phyloP scores from a whole-genome alignment of 768 basidiomycete genomes.

The Rhizopogon roseolus region DNA sequence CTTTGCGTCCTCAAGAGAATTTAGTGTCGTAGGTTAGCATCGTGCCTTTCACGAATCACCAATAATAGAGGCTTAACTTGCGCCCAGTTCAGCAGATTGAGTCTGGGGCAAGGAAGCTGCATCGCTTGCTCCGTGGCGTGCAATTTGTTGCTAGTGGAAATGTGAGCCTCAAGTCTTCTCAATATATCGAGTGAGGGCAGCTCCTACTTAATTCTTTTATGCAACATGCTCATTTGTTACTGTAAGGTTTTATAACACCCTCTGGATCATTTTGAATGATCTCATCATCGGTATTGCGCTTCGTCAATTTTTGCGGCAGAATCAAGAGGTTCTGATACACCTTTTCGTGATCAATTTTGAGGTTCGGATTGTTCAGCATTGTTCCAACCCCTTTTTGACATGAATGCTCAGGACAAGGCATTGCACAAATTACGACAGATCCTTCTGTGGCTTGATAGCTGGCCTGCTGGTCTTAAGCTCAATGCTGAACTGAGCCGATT shows the following conservation, averaged over 20 bases:
- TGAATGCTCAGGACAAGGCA: slow-evolving; percentile 11
- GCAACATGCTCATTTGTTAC: neutral
- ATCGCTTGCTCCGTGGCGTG: slow-evolving; percentile 33
- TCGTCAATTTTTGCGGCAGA: slow-evolving; percentile 67
- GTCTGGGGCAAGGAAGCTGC: slow-evolving; percentile 45
- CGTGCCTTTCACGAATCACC: neutral
- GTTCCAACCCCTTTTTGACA: neutral
- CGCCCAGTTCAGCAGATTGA: slow-evolving; percentile 55
- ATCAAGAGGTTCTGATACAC: slow-evolving; percentile 43
- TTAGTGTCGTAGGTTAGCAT: slow-evolving; percentile 22
- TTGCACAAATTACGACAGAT: slow-evolving; percentile 39
- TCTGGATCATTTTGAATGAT: slow-evolving; percentile 92
- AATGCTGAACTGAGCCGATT: slow-evolving; percentile 91
- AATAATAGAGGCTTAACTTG: neutral
- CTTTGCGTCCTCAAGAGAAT: slow-evolving; percentile 11
- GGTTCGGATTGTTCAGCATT: slow-evolving; percentile 26
- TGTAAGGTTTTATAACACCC: slow-evolving; percentile 79
- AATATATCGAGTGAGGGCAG: slow-evolving; percentile 61
- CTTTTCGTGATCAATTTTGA: slow-evolving; percentile 32
- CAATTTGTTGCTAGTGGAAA: slow-evolving; percentile 31
- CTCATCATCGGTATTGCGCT: slow-evolving; percentile 77
- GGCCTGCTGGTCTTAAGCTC: slow-evolving; percentile 95
- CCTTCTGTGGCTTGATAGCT: slow-evolving; percentile 84
- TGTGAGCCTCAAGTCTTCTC: slow-evolving; percentile 36
- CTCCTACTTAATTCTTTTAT: neutral